A percentile compares a stretch with the other conserved stretches of the same genome.
phyloP scores from a whole-genome alignment of 352 stramenopile species.

The Globisporangium radiosum region DNA sequence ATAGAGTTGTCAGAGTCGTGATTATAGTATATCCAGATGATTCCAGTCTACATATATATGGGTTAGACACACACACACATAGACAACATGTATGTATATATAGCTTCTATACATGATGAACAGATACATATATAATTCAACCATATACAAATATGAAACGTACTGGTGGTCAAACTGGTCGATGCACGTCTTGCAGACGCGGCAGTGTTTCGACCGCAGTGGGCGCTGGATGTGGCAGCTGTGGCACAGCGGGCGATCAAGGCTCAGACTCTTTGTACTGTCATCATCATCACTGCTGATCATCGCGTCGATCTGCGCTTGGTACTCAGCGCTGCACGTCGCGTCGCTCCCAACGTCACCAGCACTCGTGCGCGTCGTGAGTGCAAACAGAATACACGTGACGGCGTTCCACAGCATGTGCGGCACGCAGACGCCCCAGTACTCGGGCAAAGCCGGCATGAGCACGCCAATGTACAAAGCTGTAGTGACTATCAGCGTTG shows the following conservation, averaged over 20 bases:
- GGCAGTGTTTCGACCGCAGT: slow-evolving; percentile 77
- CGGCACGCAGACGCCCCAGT: slow-evolving; percentile 45
- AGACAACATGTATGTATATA: neutral
- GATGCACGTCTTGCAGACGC: slow-evolving; percentile 91
- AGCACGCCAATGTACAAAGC: slow-evolving; percentile 47
- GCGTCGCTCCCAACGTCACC: slow-evolving; percentile 37
- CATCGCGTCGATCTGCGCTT: slow-evolving; percentile 45
- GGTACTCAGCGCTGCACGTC: slow-evolving; percentile 41
- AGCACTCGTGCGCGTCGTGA: slow-evolving; percentile 48
- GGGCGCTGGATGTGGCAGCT: slow-evolving; percentile 77
- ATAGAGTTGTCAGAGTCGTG: neutral
- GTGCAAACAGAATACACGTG: slow-evolving; percentile 63
- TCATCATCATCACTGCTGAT: slow-evolving; percentile 10
- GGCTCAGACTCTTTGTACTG: slow-evolving; percentile 31
- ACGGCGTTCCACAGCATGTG: slow-evolving; percentile 54
- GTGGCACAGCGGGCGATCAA: slow-evolving; percentile 76
- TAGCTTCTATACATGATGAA: neutral
- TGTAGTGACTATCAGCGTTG: slow-evolving; percentile 34
- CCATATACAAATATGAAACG: slow-evolving; percentile 13
- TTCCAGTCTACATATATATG: slow-evolving; percentile 10
- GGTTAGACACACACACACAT: slow-evolving; percentile 84
- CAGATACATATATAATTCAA: neutral
- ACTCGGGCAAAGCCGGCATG: slow-evolving; percentile 49
- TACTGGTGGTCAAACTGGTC: slow-evolving; percentile 98
- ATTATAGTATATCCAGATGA: neutral